A percentile compares a stretch with the other conserved stretches of the same genome.
phyloP scores from a whole-genome alignment of 1,284 basidiomycete genomes.

The Blastosporella zonata region DNA sequence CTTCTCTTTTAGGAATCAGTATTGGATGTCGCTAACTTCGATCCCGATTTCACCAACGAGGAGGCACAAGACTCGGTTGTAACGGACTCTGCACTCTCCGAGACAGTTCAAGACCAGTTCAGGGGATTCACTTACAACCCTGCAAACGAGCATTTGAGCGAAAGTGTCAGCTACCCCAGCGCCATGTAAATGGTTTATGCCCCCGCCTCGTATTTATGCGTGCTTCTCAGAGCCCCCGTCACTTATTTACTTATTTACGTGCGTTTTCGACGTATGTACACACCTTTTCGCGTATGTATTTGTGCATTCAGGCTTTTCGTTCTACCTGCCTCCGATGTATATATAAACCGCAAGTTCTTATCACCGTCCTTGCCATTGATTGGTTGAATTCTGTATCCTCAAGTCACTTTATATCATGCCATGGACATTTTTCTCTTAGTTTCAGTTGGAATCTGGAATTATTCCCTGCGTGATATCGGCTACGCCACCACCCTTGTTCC shows the following conservation, averaged over 20 bases:
- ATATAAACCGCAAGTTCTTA: conserved; percentile 8
- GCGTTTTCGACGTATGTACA: neutral
- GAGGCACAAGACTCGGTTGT: conserved; percentile 93
- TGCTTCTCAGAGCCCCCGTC: neutral
- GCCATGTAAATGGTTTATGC: conserved; percentile 30
- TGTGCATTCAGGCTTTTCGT: neutral
- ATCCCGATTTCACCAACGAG: conserved; percentile 92
- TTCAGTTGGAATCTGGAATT: too few species aligned
- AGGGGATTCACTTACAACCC: conserved; percentile 84
- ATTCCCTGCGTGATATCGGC: too few species aligned
- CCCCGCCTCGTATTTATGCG: neutral
- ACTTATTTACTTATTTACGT: neutral
- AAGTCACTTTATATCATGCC: neutral
- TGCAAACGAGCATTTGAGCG: conserved; percentile 75
- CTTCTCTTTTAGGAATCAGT: conserved; percentile 60
- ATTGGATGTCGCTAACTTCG: conserved; percentile 87
- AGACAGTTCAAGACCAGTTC: conserved; percentile 96
- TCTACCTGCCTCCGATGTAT: neutral
- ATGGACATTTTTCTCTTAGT: too few species aligned
- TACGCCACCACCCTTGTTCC: too few species aligned
- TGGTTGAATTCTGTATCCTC: conserved; percentile 6
- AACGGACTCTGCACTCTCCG: conserved; percentile 85
- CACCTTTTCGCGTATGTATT: neutral
- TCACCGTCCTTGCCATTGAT: neutral
- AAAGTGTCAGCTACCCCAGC: conserved; percentile 64